Conservation (phyloP, 148 eudicot genomes). For the Dianthus caryophyllus region DNA sequence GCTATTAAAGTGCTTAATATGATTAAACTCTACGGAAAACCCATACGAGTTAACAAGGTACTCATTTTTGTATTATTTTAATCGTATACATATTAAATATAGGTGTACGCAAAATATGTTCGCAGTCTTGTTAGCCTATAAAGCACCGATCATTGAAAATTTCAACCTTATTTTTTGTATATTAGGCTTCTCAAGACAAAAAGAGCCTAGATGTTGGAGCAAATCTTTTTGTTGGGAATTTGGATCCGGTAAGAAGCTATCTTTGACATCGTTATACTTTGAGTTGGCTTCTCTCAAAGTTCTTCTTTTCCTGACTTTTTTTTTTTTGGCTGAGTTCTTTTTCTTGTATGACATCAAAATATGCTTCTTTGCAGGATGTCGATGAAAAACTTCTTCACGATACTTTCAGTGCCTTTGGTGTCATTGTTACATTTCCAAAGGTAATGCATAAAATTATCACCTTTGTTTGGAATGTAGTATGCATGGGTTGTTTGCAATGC, state of each 20-base stretch:
- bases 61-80: background rate
- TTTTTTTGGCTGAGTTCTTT: background rate
- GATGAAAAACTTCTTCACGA: conserved; percentile 95
- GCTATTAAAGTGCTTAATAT: conserved; percentile 96
- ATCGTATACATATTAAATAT: background rate
- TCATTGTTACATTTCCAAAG: conserved; percentile 91
- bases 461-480: background rate
- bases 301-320: background rate
- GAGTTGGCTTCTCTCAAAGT: background rate
- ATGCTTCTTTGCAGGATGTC: conserved; percentile 61
- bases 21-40: conserved; percentile 90
- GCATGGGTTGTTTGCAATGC: background rate
- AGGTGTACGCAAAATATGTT: background rate
- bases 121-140: background rate
- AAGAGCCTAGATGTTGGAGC: conserved; percentile 99
- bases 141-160: background rate
- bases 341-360: background rate
- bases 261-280: background rate
- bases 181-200: conserved; percentile 96
- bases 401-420: conserved; percentile 99
- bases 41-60: conserved; percentile 92
- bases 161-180: conserved; percentile 7
- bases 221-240: conserved; percentile 93
- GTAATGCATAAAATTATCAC: conserved; percentile 27
- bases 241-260: conserved; percentile 72